Evolutionary conservation across 768 basidiomycete genomes (phyloP).

Genomic region (Tricholoma sp.): DNA sequence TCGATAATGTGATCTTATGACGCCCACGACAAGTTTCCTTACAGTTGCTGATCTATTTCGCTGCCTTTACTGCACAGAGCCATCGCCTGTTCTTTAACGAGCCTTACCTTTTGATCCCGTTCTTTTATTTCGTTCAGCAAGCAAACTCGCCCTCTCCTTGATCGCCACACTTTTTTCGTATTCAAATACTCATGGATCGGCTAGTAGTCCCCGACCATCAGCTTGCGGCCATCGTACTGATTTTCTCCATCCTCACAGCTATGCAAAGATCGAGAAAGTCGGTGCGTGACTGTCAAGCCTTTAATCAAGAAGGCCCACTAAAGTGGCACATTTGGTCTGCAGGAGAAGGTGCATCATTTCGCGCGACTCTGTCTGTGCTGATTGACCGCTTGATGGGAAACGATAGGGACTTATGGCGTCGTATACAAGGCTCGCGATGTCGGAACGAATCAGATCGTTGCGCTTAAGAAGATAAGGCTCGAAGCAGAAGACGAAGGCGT

Average conservation of each 20-base stretch:
- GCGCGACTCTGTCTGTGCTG: background rate
- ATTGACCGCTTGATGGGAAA: constrained; percentile 1
- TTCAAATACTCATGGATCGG: constrained; percentile 39
- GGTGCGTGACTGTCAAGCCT: constrained; percentile 55
- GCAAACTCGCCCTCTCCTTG: constrained; percentile 1
- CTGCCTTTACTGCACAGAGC: constrained; percentile 4
- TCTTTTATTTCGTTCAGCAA: constrained; percentile 7
- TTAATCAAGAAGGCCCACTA: background rate
- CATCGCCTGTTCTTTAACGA: constrained; percentile 12
- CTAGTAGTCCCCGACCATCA: constrained; percentile 20
- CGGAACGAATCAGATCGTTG: constrained; percentile 77
- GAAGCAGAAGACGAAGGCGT: constrained; percentile 99
- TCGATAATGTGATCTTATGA: constrained; percentile 22
- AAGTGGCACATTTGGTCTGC: constrained; percentile 10
- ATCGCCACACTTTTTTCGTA: background rate
- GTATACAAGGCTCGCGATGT: constrained; percentile 95
- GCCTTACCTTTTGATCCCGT: constrained; percentile 10
- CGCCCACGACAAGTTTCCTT: constrained; percentile 3
- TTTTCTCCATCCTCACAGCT: constrained; percentile 43
- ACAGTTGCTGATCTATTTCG: constrained; percentile 1
- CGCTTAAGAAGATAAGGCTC: constrained; percentile 96
- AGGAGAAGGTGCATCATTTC: constrained; percentile 46
- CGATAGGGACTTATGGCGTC: constrained; percentile 91
- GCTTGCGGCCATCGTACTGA: constrained; percentile 11
- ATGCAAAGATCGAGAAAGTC: constrained; percentile 97